Percentiles rank a stretch among this genome's conserved stretches.
Evolutionary conservation across 75 land plant genomes (phyloP).

Genomic region (Cupressus sempervirens): DNA sequence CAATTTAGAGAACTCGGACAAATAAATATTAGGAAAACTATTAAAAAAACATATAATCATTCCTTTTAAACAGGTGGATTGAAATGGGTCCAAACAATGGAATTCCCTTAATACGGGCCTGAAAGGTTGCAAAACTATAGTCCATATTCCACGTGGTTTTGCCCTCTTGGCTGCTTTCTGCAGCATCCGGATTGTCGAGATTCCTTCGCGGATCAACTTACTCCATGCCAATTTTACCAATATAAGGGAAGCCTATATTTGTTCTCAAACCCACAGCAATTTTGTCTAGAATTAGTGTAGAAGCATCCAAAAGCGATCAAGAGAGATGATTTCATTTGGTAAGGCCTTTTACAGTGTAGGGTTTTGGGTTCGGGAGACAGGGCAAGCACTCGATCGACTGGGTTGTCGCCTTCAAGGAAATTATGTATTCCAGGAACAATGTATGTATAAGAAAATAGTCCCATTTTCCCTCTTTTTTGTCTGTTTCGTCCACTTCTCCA

Average conservation of each 20-base stretch:
- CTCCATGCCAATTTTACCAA: not conserved
- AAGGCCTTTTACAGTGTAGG: constrained; percentile 75
- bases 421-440: constrained; percentile 58
- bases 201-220: not conserved
- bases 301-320: not conserved
- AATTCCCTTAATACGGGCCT: not conserved
- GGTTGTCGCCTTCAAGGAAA: constrained; percentile 81
- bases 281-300: too few relatives aligned
- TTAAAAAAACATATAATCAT: too few relatives aligned
- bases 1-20: too few relatives aligned
- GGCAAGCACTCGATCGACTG: constrained; percentile 92
- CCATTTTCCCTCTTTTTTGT: not conserved
- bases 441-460: constrained; percentile 11
- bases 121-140: not conserved
- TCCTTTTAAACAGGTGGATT: too few relatives aligned
- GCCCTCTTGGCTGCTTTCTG: not conserved
- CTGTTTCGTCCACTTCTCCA: not conserved
- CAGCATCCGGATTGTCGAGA: not conserved
- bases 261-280: not conserved
- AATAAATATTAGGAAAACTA: too few relatives aligned
- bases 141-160: not conserved
- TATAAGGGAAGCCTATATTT: not conserved
- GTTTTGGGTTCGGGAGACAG: constrained; percentile 88
- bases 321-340: constrained; percentile 52
- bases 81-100: too few relatives aligned